A percentile compares a stretch with the other conserved stretches of the same genome.
These are phyloP conservation scores for Tylopilus vinaceipallidus DNA, from an alignment of 768 basidiomycete species.

Conservation along the genomic window DNA sequence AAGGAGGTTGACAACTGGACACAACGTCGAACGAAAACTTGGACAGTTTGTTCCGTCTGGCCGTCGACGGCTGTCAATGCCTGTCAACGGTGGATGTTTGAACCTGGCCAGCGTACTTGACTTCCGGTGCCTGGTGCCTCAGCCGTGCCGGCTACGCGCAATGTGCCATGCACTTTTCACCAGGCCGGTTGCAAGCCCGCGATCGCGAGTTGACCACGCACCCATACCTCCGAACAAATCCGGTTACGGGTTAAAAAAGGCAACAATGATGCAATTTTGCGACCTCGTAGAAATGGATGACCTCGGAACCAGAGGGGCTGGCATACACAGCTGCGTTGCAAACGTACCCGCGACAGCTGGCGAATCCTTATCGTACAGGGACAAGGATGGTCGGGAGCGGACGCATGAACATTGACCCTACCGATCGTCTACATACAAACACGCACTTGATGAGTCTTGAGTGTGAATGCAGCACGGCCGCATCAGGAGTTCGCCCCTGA, in stretches of 20 bases:
- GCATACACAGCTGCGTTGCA: background rate
- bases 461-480: conserved; percentile 22
- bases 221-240: background rate
- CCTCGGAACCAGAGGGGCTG: background rate
- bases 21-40: background rate
- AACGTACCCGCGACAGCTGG: background rate
- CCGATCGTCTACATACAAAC: conserved; percentile 9
- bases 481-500: conserved; percentile 23
- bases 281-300: background rate
- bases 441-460: conserved; percentile 20
- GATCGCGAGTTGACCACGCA: conserved; percentile 15
- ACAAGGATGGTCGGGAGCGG: background rate
- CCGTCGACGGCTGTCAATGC: background rate
- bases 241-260: background rate
- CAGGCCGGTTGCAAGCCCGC: conserved; percentile 4
- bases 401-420: conserved; percentile 1
- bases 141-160: conserved; percentile 14
- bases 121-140: conserved; percentile 25
- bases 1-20: background rate
- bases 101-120: background rate
- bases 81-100: background rate
- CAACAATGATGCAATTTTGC: background rate
- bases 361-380: background rate
- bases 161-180: conserved; percentile 8
- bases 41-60: conserved; percentile 6